A percentile compares a stretch with the other conserved stretches of the same genome.
Conservation (phyloP, 2,329 filamentous ascomycete genomes). For the Hypocrella siamensis region DNA sequence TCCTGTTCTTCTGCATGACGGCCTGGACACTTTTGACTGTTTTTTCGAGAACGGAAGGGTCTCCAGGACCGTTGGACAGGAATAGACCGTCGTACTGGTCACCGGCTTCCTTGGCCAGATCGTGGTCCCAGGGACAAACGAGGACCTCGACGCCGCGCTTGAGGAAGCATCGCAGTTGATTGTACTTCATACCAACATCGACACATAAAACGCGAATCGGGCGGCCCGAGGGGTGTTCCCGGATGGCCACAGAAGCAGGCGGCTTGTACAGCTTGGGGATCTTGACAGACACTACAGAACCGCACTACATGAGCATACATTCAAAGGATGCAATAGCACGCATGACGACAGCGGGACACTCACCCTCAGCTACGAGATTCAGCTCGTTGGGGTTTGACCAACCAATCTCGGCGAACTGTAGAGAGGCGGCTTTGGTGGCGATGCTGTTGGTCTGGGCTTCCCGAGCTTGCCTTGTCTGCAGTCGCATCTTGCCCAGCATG, state of each 20-base stretch:
- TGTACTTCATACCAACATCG: conserved; percentile 96
- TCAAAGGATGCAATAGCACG: conserved; percentile 2
- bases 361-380: conserved; percentile 90
- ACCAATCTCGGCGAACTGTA: conserved; percentile 60
- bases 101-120: conserved; percentile 61
- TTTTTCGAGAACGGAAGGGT: conserved; percentile 68
- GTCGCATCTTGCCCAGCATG: conserved; percentile 83
- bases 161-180: conserved; percentile 88
- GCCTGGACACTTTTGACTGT: conserved; percentile 68
- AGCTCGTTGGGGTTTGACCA: conserved; percentile 87
- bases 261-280: conserved; percentile 76
- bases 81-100: conserved; percentile 93
- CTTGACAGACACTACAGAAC: conserved; percentile 64
- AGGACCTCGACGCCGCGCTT: conserved; percentile 84
- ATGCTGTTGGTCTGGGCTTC: conserved; percentile 27
- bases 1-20: conserved; percentile 63
- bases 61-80: conserved; percentile 93
- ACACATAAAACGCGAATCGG: conserved; percentile 78
- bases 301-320: conserved; percentile 19
- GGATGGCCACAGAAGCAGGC: conserved; percentile 49
- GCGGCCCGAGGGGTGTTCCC: conserved; percentile 80
- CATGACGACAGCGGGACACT: conserved; percentile 22
- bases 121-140: conserved; percentile 91
- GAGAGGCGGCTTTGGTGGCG: conserved; percentile 11
- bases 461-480: conserved; percentile 36